phyloP scores from a whole-genome alignment of 805 yeast genomes.

The Clavispora vitiphila region DNA sequence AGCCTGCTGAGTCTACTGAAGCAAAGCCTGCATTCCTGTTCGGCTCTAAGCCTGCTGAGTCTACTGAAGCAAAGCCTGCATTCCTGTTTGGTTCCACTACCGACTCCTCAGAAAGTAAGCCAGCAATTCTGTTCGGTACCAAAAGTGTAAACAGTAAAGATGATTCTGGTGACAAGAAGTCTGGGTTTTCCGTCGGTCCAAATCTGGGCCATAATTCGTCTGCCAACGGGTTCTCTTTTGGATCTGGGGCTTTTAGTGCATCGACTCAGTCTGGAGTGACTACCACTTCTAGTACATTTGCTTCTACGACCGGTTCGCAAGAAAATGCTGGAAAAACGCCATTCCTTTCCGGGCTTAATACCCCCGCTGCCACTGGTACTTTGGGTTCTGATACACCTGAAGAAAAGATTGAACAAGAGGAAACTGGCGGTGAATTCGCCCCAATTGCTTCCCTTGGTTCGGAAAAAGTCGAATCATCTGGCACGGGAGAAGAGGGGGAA shows the following conservation, averaged over 20 bases:
- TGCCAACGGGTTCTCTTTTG: not conserved
- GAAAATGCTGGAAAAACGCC: not conserved
- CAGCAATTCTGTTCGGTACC: slow-evolving; percentile 10
- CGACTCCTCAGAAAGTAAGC: slow-evolving; percentile 10
- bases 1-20: slow-evolving; percentile 4
- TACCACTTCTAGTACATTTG: not conserved
- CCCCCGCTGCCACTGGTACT: slow-evolving; percentile 11
- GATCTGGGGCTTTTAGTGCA: slow-evolving; percentile 13
- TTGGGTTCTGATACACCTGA: slow-evolving; percentile 19
- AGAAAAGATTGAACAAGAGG: slow-evolving; percentile 39
- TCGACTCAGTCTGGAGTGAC: slow-evolving; percentile 10
- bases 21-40: slow-evolving; percentile 12
- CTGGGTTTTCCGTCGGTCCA: slow-evolving; percentile 19
- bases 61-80: slow-evolving; percentile 4
- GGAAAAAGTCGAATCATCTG: slow-evolving; percentile 44
- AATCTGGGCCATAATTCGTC: slow-evolving; percentile 1
- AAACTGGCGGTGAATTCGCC: slow-evolving; percentile 40
- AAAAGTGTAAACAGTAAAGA: slow-evolving; percentile 1
- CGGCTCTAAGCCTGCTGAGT: slow-evolving; percentile 6
- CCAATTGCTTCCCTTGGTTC: slow-evolving; percentile 31
- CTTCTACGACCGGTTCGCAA: slow-evolving; percentile 3
- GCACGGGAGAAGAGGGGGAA: slow-evolving; percentile 86
- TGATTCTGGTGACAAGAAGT: slow-evolving; percentile 1
- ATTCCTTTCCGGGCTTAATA: slow-evolving; percentile 11
- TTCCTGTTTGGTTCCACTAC: slow-evolving; percentile 23